phyloP scores from a whole-genome alignment of 129 eudicot species.

The Centrapalus pauciflorus region DNA sequence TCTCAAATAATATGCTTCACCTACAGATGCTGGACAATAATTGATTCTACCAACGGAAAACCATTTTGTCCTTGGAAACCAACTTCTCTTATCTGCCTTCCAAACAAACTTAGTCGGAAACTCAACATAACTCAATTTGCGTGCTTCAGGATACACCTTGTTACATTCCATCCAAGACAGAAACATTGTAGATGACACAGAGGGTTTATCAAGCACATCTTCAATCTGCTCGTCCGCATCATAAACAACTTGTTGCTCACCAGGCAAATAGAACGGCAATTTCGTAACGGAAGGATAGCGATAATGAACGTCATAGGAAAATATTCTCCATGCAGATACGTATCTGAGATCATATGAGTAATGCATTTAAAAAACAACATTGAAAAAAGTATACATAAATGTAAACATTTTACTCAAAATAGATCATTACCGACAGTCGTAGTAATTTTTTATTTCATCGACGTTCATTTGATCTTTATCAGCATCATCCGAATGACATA shows the following conservation, averaged over 20 bases:
- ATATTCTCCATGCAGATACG: neutral
- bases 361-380: too few species aligned
- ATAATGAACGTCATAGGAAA: neutral
- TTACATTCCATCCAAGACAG: constrained; percentile 17
- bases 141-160: neutral
- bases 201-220: neutral
- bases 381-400: too few species aligned
- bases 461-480: neutral
- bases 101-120: constrained; percentile 17
- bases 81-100: too few species aligned
- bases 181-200: neutral
- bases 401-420: too few species aligned
- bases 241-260: neutral
- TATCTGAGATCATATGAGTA: too few species aligned
- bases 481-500: too few species aligned
- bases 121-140: constrained; percentile 6
- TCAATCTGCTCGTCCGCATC: neutral
- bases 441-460: constrained; percentile 7
- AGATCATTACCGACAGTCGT: too few species aligned
- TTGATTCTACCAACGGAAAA: too few species aligned
- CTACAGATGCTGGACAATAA: too few species aligned
- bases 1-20: too few species aligned
- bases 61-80: too few species aligned
- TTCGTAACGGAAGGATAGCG: neutral
- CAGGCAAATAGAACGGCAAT: neutral